A percentile compares a stretch with the other conserved stretches of the same genome.
Evolutionary conservation across 352 stramenopile genomes (phyloP).

Genomic region (Globisporangium parvum): DNA sequence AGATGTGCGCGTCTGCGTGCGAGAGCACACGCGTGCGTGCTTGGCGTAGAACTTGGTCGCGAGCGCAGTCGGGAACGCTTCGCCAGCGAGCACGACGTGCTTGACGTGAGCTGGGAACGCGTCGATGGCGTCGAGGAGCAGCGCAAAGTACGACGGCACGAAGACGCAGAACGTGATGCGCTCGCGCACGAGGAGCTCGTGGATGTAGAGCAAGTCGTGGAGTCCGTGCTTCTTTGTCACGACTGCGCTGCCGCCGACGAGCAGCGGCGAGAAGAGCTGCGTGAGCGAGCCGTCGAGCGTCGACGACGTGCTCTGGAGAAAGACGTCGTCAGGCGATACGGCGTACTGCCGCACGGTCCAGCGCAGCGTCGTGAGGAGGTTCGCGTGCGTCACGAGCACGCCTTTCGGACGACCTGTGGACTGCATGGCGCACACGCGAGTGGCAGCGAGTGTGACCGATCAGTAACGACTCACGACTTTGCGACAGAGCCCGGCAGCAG

Average conservation of each 20-base stretch:
- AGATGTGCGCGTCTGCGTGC: too few relatives aligned
- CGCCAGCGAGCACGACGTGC: too few relatives aligned
- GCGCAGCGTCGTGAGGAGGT: slow-evolving; percentile 46
- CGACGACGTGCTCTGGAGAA: slow-evolving; percentile 57
- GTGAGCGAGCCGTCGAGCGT: slow-evolving; percentile 55
- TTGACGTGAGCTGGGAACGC: slow-evolving; percentile 1
- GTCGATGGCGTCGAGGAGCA: slow-evolving; percentile 37
- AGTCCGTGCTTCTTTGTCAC: too few relatives aligned
- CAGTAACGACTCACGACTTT: too few relatives aligned
- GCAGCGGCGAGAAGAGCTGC: slow-evolving; percentile 47
- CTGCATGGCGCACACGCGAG: too few relatives aligned
- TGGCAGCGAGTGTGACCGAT: too few relatives aligned
- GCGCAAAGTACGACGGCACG: slow-evolving; percentile 49
- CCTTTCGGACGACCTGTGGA: slow-evolving; percentile 36
- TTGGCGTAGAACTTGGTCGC: too few relatives aligned
- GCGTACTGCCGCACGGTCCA: slow-evolving; percentile 59
- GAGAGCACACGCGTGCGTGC: too few relatives aligned
- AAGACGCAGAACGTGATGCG: slow-evolving; percentile 49
- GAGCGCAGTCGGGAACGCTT: too few relatives aligned
- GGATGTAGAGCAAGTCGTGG: slow-evolving; percentile 39
- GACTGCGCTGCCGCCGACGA: slow-evolving; percentile 21
- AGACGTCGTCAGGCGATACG: slow-evolving; percentile 37
- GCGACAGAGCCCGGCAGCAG: too few relatives aligned
- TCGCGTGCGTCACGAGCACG: slow-evolving; percentile 55
- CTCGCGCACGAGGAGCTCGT: slow-evolving; percentile 14